phyloP scores from a whole-genome alignment of 306 rosid genomes.

The Glycyrrhiza uralensis region DNA sequence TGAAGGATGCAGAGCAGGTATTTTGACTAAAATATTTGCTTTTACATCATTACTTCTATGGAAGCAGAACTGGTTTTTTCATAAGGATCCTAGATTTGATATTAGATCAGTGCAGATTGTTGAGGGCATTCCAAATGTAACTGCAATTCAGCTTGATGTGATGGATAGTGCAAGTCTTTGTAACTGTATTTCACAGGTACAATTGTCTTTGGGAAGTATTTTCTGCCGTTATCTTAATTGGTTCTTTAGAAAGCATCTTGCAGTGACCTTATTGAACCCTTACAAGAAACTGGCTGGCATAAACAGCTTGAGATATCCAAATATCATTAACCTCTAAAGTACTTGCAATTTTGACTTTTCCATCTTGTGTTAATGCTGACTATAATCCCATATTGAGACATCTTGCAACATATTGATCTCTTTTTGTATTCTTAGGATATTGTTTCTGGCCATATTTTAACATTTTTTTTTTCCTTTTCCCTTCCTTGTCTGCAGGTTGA shows the following conservation, averaged over 20 bases:
- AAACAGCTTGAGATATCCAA: not conserved
- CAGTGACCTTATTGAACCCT: not conserved
- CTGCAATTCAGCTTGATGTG: constrained; percentile 77
- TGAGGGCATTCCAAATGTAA: constrained; percentile 75
- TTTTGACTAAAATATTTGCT: constrained; percentile 25
- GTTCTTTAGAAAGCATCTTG: constrained; percentile 9
- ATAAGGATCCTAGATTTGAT: constrained; percentile 27
- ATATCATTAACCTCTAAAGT: not conserved
- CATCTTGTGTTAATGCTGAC: not conserved
- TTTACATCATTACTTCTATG: not conserved
- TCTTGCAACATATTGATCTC: not conserved
- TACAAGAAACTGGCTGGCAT: not conserved
- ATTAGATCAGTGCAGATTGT: constrained; percentile 54
- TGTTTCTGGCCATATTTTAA: not conserved
- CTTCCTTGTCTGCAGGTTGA: constrained; percentile 61
- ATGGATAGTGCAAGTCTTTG: constrained; percentile 50
- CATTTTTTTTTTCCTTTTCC: not conserved
- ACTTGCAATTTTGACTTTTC: not conserved
- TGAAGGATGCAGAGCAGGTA: constrained; percentile 90
- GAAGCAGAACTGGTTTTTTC: constrained; percentile 25
- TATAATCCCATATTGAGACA: constrained; percentile 2
- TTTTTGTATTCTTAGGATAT: constrained; percentile 5
- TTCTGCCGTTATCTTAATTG: not conserved
- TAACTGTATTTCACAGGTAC: constrained; percentile 71
- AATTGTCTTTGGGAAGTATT: not conserved